These are phyloP conservation scores for Penicillium parvum DNA, from an alignment of 495 filamentous ascomycete species.

Conservation along the genomic window DNA sequence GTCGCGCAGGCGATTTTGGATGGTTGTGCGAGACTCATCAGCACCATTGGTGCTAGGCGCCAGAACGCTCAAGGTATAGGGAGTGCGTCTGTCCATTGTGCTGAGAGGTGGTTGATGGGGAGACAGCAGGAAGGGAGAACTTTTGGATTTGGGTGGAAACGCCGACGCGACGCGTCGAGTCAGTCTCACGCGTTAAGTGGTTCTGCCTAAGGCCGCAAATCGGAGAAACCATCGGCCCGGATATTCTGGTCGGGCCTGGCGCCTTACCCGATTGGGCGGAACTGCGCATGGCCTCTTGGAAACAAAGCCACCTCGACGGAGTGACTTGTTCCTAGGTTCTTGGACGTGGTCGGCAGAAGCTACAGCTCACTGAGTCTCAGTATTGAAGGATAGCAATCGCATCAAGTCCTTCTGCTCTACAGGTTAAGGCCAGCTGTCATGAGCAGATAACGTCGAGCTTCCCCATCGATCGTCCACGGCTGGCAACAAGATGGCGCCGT, in stretches of 20 bases:
- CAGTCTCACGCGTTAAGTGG: constrained; percentile 44
- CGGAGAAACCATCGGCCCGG: constrained; percentile 9
- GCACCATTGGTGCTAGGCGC: constrained; percentile 58
- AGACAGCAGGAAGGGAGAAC: constrained; percentile 27
- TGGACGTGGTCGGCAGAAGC: constrained; percentile 1
- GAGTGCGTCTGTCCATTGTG: constrained; percentile 82
- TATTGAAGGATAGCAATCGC: no score
- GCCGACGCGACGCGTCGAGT: constrained; percentile 31
- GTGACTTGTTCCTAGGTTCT: constrained; percentile 6
- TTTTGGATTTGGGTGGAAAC: constrained; percentile 23
- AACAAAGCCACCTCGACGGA: constrained; percentile 22
- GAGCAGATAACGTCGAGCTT: constrained; percentile 37
- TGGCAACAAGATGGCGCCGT: constrained; percentile 58
- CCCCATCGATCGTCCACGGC: constrained; percentile 29
- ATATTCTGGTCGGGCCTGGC: constrained; percentile 10
- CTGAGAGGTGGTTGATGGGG: constrained; percentile 13
- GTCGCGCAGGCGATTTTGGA: constrained; percentile 55
- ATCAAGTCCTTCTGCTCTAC: background rate
- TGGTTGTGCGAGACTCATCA: constrained; percentile 54
- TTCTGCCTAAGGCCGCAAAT: constrained; percentile 13
- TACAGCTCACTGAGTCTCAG: background rate
- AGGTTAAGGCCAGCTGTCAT: constrained; percentile 35
- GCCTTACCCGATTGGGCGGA: constrained; percentile 34
- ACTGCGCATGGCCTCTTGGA: constrained; percentile 22
- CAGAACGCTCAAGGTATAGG: constrained; percentile 78